These are phyloP conservation scores for Vanilla planifolia DNA, from an alignment of 106 monocot genomes.

Conservation along the genomic window DNA sequence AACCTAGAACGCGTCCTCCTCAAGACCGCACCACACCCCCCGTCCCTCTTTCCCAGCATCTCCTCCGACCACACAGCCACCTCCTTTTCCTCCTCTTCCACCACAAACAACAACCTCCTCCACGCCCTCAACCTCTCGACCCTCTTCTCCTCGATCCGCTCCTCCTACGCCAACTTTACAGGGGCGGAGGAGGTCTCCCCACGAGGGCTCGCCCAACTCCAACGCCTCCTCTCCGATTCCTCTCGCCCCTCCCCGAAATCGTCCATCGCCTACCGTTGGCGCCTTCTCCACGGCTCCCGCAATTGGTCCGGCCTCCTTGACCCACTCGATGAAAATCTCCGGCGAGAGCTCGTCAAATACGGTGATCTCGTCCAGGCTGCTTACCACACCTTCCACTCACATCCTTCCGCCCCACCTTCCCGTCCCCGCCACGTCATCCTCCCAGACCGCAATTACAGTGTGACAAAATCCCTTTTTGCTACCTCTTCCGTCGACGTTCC, in stretches of 20 bases:
- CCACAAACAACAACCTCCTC: conserved; percentile 14
- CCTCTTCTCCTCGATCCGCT: conserved; percentile 17
- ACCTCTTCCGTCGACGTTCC: conserved; percentile 30
- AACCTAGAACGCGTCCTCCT: conserved; percentile 49
- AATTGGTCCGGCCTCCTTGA: conserved; percentile 70
- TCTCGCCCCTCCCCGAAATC: conserved; percentile 44
- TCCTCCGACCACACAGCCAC: background rate
- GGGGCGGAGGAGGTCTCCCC: conserved; percentile 52
- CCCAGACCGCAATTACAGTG: conserved; percentile 34
- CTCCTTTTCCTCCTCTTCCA: conserved; percentile 1
- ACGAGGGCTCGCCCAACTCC: conserved; percentile 37
- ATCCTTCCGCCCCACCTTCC: conserved; percentile 4
- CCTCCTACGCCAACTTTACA: conserved; percentile 12
- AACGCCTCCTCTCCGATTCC: conserved; percentile 43
- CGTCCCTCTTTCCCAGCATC: conserved; percentile 28
- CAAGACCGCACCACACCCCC: conserved; percentile 1
- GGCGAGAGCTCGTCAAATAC: conserved; percentile 72
- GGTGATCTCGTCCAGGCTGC: conserved; percentile 75
- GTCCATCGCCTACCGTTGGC: conserved; percentile 52
- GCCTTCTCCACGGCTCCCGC: conserved; percentile 42
- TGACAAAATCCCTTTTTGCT: conserved; percentile 23
- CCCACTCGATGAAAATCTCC: conserved; percentile 78
- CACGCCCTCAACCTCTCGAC: conserved; percentile 33
- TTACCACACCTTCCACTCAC: conserved; percentile 41
- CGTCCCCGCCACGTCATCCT: conserved; percentile 14